Base-by-base conservation (phyloP, 192 early-diverging fungal genomes). In the Mortierella antarctica region DNA sequence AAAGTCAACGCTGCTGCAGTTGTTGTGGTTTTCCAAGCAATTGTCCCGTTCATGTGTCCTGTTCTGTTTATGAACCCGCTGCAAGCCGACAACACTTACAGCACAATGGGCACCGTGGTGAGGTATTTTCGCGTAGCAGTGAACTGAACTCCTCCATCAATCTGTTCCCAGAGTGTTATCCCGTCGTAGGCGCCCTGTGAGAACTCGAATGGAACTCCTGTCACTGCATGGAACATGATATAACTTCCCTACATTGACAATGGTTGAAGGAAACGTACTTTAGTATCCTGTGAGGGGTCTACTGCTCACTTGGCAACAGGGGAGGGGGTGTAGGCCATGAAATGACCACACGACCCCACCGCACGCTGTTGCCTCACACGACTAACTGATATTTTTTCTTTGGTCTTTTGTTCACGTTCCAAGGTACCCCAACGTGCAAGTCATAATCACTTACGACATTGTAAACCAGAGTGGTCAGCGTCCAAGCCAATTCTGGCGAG, bases 121-220 rank as follows among this genome's bases (percentile, higher is more conserved):
- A 98, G 85, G 70, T 95, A 99, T 84, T 99, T 99, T 75, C 96
- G 95, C 60, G 97, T 93, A 15, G 97, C 95, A 18, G 98, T 99
- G 83, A 98, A 98, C 65, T 98, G 95, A 56, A 91, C 94, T 49
- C 97, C 97, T 65, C 95, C 92, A 83, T 99, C 98, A 84, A 99
- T 97, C 87, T 99, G 98, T 84, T 99, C 97, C 98, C 98, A 99
- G 53, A 99, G 88, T 44, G 96, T 98, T 57, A 97, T 82, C 48
- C 93, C 93, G 73, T 96, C 94, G 71, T 93, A 97, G 11, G 95
- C 96, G 52, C 95, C 95, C 80, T 97, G 95, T 67, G 96, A 93
- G 52, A 96, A 89, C 68, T 95, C 93, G 70, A 97, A 99, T 17
- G 98, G 98, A 23, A 94, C 94, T 15, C 97, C 96, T 60, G 93